Conservation (phyloP, 176 grass and related monocot species). For the Eragrostis curvula region DNA sequence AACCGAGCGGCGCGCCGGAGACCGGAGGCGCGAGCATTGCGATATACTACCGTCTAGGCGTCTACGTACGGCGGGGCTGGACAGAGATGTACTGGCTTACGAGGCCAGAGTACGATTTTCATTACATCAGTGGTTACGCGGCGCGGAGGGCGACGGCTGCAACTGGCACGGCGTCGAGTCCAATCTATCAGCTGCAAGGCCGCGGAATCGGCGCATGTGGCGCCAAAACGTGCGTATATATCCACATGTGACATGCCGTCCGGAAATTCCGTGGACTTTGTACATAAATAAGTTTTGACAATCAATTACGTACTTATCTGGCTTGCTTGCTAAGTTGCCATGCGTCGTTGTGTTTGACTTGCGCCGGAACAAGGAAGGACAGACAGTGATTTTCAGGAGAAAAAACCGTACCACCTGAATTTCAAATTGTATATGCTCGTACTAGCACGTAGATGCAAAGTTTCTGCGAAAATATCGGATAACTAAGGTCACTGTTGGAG, state of each 20-base stretch:
- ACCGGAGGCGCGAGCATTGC: background rate
- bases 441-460: background rate
- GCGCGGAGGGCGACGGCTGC: slow-evolving; percentile 8
- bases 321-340: background rate
- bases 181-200: background rate
- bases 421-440: background rate
- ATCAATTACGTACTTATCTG: background rate
- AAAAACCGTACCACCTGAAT: background rate
- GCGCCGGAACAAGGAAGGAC: background rate
- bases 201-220: background rate
- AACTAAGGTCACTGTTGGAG: background rate
- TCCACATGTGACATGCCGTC: slow-evolving; percentile 28
- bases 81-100: background rate
- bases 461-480: background rate
- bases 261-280: slow-evolving; percentile 11
- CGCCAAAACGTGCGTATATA: background rate
- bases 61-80: no score
- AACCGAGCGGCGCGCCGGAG: background rate
- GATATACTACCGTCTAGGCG: background rate
- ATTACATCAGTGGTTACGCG: background rate
- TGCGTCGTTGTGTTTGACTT: slow-evolving; percentile 28
- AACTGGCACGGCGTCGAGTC: background rate
- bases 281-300: slow-evolving; percentile 32
- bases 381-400: background rate
- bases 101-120: no score